Base-by-base conservation (phyloP, 2,329 filamentous ascomycete species). In the Metarhizium humberi region DNA sequence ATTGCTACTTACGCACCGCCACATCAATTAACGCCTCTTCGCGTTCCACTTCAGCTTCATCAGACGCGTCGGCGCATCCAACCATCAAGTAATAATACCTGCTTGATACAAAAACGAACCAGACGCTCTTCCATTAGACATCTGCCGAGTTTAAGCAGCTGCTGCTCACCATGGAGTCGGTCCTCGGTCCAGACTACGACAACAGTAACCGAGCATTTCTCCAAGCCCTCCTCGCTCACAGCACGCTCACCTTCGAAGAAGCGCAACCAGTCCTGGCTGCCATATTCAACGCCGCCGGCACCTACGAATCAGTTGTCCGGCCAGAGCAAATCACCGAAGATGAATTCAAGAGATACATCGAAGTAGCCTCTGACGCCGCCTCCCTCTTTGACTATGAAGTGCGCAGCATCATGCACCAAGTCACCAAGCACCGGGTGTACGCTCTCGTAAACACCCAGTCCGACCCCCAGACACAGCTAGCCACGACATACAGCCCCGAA, bases 301-400 rank as follows among this genome's bases (percentile, higher is more conserved):
- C 60, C 0, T 63, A 61, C 25, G 62, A 65, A 34, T 62, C 74
- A 46, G 68, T 75, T 48, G 69, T 80, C 50, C 71, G 77, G 4
- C 70, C 81, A 8, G 78, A 82, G 52, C 81, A 91, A 58, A 76
- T 97, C 42, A 86, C 84, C 0, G 72, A 82, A 58, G 80, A 84
- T 16, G 80, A 87, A 55, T 81, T 97, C 60, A 73, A 79, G 25
- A 77, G 80, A 10, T 90, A 87, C 68, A 78, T 97, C 56, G 74
- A 82, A 53, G 79, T 79, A 25, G 83, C 90, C 34, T 90, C 92
- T 62, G 76, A 81, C 47, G 84, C 83, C 25, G 80, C 95, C 50
- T 88, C 87, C 0, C 78, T 82, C 8, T 90, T 95, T 66, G 92
- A 97, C 73, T 85, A 91, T 61, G 92, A 96, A 69, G 90, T 99